Conservation (phyloP, 2,329 filamentous ascomycete genomes). For the Neocucurbitaria cava region DNA sequence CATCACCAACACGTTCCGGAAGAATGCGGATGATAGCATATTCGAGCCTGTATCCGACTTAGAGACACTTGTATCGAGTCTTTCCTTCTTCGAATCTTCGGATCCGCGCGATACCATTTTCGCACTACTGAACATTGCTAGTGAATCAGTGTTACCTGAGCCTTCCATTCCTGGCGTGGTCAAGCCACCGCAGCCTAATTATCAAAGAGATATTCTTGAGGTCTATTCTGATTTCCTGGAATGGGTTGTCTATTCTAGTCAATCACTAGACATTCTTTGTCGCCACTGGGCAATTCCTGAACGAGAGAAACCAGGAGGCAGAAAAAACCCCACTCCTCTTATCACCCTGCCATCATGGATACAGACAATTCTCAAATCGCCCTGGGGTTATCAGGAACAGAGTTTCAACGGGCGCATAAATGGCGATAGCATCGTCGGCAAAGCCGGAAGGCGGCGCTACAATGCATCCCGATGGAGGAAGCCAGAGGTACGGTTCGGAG, state of each 20-base stretch:
- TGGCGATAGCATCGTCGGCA: neutral
- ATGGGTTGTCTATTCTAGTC: neutral
- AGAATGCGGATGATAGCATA: neutral
- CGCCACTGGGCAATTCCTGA: neutral
- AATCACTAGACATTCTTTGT: neutral
- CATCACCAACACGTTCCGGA: conserved; percentile 7
- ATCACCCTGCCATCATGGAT: neutral
- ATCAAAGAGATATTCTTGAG: neutral
- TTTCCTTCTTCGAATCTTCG: conserved; percentile 25
- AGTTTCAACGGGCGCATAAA: neutral
- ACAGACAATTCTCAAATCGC: neutral
- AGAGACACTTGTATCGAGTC: conserved; percentile 24
- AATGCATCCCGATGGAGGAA: neutral
- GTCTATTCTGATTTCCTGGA: neutral
- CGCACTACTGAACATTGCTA: conserved; percentile 25
- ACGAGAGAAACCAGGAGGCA: neutral
- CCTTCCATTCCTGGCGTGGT: neutral
- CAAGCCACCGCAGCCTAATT: neutral
- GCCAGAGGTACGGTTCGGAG: neutral
- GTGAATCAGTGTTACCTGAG: neutral
- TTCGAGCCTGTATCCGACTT: conserved; percentile 11
- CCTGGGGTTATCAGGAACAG: neutral
- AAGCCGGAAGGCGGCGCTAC: neutral
- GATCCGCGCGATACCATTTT: conserved; percentile 35
- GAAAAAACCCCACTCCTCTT: neutral